These are phyloP conservation scores for Alternaria arbusti DNA, from an alignment of 2,329 filamentous ascomycete genomes.

Conservation along the genomic window DNA sequence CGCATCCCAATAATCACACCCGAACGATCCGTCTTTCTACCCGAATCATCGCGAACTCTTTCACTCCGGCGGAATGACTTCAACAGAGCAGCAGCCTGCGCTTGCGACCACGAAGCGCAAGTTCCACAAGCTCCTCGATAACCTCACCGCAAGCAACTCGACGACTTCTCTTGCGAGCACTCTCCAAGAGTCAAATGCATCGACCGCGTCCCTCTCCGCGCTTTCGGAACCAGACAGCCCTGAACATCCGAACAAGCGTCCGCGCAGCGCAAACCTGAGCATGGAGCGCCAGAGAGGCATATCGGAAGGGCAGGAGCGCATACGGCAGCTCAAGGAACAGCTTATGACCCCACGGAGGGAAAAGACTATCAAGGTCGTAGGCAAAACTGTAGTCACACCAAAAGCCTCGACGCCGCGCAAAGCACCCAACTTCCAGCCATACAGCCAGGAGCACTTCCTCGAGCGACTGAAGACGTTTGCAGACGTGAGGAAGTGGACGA, in stretches of 20 bases:
- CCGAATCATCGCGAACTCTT: neutral
- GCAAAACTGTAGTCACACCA: slow-evolving; percentile 31
- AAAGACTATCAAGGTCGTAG: slow-evolving; percentile 41
- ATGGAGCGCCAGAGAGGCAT: slow-evolving; percentile 36
- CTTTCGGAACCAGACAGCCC: slow-evolving; percentile 28
- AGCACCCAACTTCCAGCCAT: slow-evolving; percentile 79
- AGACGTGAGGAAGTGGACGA: slow-evolving; percentile 90
- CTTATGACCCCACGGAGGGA: slow-evolving; percentile 36
- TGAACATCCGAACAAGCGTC: slow-evolving; percentile 45
- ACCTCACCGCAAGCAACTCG: slow-evolving; percentile 60
- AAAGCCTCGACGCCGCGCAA: slow-evolving; percentile 38
- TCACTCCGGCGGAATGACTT: slow-evolving; percentile 5
- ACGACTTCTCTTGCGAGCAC: slow-evolving; percentile 42
- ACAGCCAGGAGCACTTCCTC: slow-evolving; percentile 82
- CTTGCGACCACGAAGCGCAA: slow-evolving; percentile 85
- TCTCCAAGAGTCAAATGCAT: slow-evolving; percentile 48
- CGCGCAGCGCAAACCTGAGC: slow-evolving; percentile 38
- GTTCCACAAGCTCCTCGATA: slow-evolving; percentile 71
- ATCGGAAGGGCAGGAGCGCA: slow-evolving; percentile 39
- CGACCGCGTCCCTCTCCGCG: slow-evolving; percentile 36
- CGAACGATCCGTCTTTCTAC: neutral
- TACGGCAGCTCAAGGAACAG: slow-evolving; percentile 41
- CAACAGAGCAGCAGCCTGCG: slow-evolving; percentile 43
- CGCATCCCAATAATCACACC: neutral
- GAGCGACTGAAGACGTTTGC: slow-evolving; percentile 84